Evolutionary conservation across 179 eudicot genomes (phyloP).

Genomic region (Beta macrorhiza): DNA sequence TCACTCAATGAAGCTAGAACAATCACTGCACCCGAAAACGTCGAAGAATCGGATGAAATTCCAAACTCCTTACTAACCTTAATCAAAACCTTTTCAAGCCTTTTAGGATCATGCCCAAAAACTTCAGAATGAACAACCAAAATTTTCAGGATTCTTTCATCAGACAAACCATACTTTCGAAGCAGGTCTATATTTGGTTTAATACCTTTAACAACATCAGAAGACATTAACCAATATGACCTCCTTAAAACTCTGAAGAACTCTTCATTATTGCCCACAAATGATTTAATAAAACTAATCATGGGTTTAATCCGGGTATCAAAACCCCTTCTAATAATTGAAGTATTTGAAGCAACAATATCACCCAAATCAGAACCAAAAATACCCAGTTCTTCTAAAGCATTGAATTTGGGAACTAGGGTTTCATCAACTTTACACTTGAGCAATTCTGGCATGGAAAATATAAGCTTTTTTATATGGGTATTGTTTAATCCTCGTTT

Average conservation of each 20-base stretch:
- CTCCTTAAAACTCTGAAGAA: slow-evolving; percentile 16
- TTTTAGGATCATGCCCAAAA: slow-evolving; percentile 15
- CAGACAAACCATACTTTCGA: slow-evolving; percentile 20
- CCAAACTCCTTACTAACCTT: slow-evolving; percentile 27
- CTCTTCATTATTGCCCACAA: neutral
- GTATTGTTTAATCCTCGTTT: slow-evolving; percentile 17
- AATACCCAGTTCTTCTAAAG: slow-evolving; percentile 26
- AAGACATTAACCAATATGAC: slow-evolving; percentile 22
- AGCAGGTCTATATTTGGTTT: slow-evolving; percentile 22
- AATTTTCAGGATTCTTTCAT: slow-evolving; percentile 14
- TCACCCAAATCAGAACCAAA: slow-evolving; percentile 15
- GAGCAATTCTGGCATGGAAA: slow-evolving; percentile 19
- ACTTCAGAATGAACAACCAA: neutral
- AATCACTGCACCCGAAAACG: slow-evolving; percentile 18
- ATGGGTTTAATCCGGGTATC: slow-evolving; percentile 1
- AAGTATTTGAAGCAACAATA: slow-evolving; percentile 22
- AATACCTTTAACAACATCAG: slow-evolving; percentile 6
- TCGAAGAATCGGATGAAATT: slow-evolving; percentile 6
- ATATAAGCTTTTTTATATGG: slow-evolving; percentile 21
- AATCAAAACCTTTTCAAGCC: slow-evolving; percentile 4
- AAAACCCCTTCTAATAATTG: neutral
- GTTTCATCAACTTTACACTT: slow-evolving; percentile 15
- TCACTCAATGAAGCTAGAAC: slow-evolving; percentile 21
- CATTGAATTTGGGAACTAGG: slow-evolving; percentile 27
- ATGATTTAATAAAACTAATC: slow-evolving; percentile 4